These are phyloP conservation scores for Fusarium citri DNA, from an alignment of 2,329 filamentous ascomycete species.

Conservation along the genomic window DNA sequence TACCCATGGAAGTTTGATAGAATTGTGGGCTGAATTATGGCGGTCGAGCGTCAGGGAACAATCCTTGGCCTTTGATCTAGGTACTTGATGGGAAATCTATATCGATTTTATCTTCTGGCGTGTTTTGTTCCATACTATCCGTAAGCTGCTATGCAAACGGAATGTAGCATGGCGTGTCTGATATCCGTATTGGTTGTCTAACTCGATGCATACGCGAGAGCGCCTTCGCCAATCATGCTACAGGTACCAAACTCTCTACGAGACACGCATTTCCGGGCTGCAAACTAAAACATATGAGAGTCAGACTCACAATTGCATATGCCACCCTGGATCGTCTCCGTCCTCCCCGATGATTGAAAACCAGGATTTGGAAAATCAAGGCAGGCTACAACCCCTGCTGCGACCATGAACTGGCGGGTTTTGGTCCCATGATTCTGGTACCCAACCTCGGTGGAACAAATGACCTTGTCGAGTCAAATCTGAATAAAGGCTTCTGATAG, in stretches of 20 bases:
- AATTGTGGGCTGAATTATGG: slow-evolving; percentile 19
- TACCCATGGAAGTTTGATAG: slow-evolving; percentile 26
- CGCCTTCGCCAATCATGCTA: not conserved
- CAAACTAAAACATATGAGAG: not conserved
- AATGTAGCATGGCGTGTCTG: not conserved
- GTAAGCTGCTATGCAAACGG: slow-evolving; percentile 1
- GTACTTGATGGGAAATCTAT: slow-evolving; percentile 6
- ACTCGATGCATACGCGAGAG: not conserved
- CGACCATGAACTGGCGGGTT: slow-evolving; percentile 5
- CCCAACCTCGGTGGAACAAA: slow-evolving; percentile 14
- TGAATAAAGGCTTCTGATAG: slow-evolving; percentile 4
- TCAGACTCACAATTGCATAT: slow-evolving; percentile 4
- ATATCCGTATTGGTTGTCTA: slow-evolving; percentile 1
- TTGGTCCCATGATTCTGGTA: slow-evolving; percentile 6
- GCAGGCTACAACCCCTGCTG: slow-evolving; percentile 29
- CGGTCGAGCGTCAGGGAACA: slow-evolving; percentile 8
- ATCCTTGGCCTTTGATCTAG: not conserved
- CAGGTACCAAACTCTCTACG: not conserved
- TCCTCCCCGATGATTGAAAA: slow-evolving; percentile 10
- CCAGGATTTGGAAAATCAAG: slow-evolving; percentile 12
- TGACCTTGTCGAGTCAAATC: not conserved
- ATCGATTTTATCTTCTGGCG: slow-evolving; percentile 14
- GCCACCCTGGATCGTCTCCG: slow-evolving; percentile 13
- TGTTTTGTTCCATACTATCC: not conserved
- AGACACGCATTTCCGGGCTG: not conserved